Percentiles rank a stretch among this genome's conserved stretches.
Evolutionary conservation across 805 yeast species (phyloP).

Genomic region (Saturnispora mendoncae): DNA sequence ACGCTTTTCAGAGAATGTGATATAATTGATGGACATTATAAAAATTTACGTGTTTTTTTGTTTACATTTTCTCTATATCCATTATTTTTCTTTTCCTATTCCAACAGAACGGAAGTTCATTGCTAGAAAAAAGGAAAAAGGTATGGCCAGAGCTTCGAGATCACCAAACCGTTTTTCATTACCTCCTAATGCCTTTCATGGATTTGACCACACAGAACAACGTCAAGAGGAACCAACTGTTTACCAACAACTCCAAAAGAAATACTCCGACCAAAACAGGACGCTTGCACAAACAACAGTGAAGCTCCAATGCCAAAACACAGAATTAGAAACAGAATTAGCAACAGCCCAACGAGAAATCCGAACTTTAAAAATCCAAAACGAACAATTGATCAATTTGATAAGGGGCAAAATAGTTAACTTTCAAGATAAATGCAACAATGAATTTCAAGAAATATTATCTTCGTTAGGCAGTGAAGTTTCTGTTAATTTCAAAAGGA

Average conservation of each 20-base stretch:
- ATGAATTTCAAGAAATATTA: conserved; percentile 6
- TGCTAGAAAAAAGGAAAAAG: no score
- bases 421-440: conserved; percentile 11
- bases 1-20: no score
- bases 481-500: not conserved
- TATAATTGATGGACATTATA: no score
- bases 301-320: conserved; percentile 39
- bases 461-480: not conserved
- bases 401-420: conserved; percentile 10
- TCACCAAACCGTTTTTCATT: conserved; percentile 5
- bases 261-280: conserved; percentile 40
- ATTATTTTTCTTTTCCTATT: not conserved
- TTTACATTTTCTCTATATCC: not conserved
- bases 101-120: not conserved
- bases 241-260: conserved; percentile 14
- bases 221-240: not conserved
- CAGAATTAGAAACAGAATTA: conserved; percentile 44
- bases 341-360: conserved; percentile 20
- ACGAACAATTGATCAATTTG: conserved; percentile 13
- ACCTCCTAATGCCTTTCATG: not conserved
- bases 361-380: conserved; percentile 20
- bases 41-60: not conserved
- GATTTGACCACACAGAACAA: not conserved
- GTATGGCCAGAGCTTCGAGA: conserved; percentile 8
- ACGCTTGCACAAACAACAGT: conserved; percentile 55